These are phyloP conservation scores for Knoxdaviesia capensis DNA, from an alignment of 2,329 filamentous ascomycete species.

Conservation along the genomic window DNA sequence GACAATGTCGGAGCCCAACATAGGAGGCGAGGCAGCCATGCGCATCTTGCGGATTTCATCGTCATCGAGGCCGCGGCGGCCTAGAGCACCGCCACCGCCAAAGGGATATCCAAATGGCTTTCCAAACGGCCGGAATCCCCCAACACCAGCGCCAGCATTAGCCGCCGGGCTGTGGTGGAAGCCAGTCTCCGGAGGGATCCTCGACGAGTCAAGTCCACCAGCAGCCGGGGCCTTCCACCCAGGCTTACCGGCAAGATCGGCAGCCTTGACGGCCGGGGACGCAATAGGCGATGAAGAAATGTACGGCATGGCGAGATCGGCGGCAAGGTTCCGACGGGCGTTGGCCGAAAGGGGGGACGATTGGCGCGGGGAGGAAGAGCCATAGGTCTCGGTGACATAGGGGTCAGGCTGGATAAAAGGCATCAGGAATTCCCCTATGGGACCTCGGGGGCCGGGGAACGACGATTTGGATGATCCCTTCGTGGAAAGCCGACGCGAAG, in stretches of 20 bases:
- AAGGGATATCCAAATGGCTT: too few species aligned
- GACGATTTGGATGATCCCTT: neutral
- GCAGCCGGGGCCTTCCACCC: too few species aligned
- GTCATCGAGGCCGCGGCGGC: too few species aligned
- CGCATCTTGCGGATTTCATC: slow-evolving; percentile 15
- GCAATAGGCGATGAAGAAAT: slow-evolving; percentile 11
- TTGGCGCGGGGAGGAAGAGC: too few species aligned
- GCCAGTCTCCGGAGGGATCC: neutral
- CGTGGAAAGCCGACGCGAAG: slow-evolving; percentile 1
- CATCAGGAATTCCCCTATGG: slow-evolving; percentile 13
- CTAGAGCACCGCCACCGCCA: too few species aligned
- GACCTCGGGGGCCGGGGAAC: slow-evolving; percentile 6
- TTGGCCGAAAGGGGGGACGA: neutral
- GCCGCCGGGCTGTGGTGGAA: neutral
- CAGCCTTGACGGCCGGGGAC: slow-evolving; percentile 5
- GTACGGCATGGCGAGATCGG: slow-evolving; percentile 13
- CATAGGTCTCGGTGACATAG: neutral
- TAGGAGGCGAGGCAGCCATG: slow-evolving; percentile 49
- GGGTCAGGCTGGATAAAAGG: slow-evolving; percentile 6
- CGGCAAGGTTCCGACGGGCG: slow-evolving; percentile 5
- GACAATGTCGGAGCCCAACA: slow-evolving; percentile 64
- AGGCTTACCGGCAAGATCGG: slow-evolving; percentile 1
- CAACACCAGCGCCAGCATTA: too few species aligned
- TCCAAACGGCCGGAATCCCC: too few species aligned
- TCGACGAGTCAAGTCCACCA: neutral